These are phyloP conservation scores for Exophiala xenobiotica DNA, from an alignment of 2,329 filamentous ascomycete genomes.

Conservation along the genomic window DNA sequence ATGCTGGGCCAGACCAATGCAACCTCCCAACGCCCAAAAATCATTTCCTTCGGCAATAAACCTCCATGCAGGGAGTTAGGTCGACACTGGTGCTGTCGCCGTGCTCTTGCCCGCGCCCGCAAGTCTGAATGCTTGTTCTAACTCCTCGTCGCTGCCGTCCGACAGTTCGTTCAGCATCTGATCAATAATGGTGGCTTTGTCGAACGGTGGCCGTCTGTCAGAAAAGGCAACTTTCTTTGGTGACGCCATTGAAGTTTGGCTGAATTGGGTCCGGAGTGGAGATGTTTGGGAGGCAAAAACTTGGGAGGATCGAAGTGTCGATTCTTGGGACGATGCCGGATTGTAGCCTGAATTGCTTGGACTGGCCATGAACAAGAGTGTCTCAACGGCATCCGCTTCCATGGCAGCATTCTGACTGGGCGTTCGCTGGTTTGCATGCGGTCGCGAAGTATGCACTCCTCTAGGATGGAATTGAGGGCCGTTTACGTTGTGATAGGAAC, in stretches of 20 bases:
- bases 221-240: slow-evolving; percentile 30
- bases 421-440: slow-evolving; percentile 34
- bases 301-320: slow-evolving; percentile 22
- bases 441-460: slow-evolving; percentile 16
- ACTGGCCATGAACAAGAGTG: slow-evolving; percentile 51
- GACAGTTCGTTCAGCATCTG: slow-evolving; percentile 34
- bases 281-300: slow-evolving; percentile 27
- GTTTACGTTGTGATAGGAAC: slow-evolving; percentile 21
- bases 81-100: slow-evolving; percentile 13
- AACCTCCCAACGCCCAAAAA: too few relatives aligned
- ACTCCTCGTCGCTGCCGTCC: slow-evolving; percentile 38
- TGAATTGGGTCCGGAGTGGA: slow-evolving; percentile 25
- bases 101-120: slow-evolving; percentile 12
- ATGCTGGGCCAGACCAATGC: too few relatives aligned
- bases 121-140: slow-evolving; percentile 26
- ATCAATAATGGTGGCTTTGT: slow-evolving; percentile 33
- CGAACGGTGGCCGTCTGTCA: slow-evolving; percentile 15
- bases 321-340: slow-evolving; percentile 33
- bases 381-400: slow-evolving; percentile 54
- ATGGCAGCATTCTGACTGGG: slow-evolving; percentile 46
- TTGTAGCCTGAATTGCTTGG: slow-evolving; percentile 48
- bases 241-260: slow-evolving; percentile 24
- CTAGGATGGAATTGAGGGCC: slow-evolving; percentile 9
- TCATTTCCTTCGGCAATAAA: too few relatives aligned
- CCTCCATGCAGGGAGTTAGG: slow-evolving; percentile 6